phyloP scores from a whole-genome alignment of 371 early-diverging fungal genomes.

The Mortierella sp. region DNA sequence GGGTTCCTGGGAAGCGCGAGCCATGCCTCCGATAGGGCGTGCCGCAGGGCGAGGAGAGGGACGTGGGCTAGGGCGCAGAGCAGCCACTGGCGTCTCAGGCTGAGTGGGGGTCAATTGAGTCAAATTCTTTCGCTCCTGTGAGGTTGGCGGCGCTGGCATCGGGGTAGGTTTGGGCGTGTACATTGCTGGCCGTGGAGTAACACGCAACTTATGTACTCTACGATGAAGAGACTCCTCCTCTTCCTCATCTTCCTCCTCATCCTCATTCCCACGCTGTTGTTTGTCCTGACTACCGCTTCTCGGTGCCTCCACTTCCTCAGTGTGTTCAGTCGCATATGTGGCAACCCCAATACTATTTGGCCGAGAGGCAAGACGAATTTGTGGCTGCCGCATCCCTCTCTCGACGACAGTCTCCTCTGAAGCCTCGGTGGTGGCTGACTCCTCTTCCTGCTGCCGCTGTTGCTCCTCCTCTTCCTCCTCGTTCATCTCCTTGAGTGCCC shows the following conservation, averaged over 20 bases:
- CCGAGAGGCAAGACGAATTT: background rate
- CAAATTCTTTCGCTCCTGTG: background rate
- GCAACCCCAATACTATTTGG: background rate
- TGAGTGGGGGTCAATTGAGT: background rate
- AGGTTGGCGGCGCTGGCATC: background rate
- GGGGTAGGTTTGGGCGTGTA: constrained; percentile 10
- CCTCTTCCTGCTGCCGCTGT: background rate
- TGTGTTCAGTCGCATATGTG: background rate
- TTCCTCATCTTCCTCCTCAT: constrained; percentile 43
- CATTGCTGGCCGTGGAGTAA: background rate
- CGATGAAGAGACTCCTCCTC: constrained; percentile 47
- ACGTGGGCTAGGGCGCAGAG: background rate
- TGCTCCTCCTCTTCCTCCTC: constrained; percentile 19
- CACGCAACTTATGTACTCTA: constrained; percentile 21
- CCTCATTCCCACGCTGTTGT: background rate
- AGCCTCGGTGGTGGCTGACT: background rate
- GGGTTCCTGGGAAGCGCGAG: constrained; percentile 10
- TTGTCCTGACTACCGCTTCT: background rate
- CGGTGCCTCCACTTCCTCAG: background rate
- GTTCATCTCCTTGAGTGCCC: background rate
- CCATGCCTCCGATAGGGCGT: constrained; percentile 25
- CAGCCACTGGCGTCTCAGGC: background rate
- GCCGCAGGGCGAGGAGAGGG: constrained; percentile 38
- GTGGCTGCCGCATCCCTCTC: background rate
- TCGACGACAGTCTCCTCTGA: background rate